Evolutionary conservation across 2,329 filamentous ascomycete genomes (phyloP).

Genomic region (Alternaria novae-zelandiae): DNA sequence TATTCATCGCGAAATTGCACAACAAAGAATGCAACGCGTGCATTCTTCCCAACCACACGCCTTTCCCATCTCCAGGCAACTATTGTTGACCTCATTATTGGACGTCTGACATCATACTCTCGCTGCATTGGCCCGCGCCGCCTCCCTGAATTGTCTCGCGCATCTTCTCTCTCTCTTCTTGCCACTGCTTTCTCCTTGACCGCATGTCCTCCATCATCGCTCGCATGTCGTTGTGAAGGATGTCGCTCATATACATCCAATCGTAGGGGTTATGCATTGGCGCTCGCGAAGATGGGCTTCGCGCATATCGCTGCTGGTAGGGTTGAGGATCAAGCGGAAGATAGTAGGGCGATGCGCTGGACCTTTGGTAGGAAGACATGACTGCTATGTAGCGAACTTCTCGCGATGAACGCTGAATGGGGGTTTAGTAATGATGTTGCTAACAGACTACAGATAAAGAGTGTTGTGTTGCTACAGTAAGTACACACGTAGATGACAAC

Average conservation of each 20-base stretch:
- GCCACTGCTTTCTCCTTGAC: constrained; percentile 7
- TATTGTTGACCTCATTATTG: background rate
- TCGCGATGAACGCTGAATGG: background rate
- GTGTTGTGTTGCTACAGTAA: background rate
- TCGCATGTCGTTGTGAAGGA: constrained; percentile 7
- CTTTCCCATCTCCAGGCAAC: background rate
- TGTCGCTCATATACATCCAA: constrained; percentile 7
- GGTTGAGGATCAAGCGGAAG: background rate
- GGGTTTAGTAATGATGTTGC: background rate
- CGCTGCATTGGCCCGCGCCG: background rate
- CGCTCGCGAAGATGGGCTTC: background rate
- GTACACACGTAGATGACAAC: background rate
- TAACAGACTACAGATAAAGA: background rate
- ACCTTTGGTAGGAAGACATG: constrained; percentile 1
- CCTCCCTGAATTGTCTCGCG: background rate
- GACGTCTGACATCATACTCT: background rate
- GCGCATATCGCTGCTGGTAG: background rate
- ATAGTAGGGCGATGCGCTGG: background rate
- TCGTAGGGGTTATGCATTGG: background rate
- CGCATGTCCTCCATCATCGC: constrained; percentile 11
- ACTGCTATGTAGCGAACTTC: background rate
- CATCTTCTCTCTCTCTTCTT: constrained; percentile 4
- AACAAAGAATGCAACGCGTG: background rate
- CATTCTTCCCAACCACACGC: background rate
- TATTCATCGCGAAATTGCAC: background rate